These are phyloP conservation scores for Rhododendron williamsianum DNA, from an alignment of 148 eudicot species.

Conservation along the genomic window DNA sequence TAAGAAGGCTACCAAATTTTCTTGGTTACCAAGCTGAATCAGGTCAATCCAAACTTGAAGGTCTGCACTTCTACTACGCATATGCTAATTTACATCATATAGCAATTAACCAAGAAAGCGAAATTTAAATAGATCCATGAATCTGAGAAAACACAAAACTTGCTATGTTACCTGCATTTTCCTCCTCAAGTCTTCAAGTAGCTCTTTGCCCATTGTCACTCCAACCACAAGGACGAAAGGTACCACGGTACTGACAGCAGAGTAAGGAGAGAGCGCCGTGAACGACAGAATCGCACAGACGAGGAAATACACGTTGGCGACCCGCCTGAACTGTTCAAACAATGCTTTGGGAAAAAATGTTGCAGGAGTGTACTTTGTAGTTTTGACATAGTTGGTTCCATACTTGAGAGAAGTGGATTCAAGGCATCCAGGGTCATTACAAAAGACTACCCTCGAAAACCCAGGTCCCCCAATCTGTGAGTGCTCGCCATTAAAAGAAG, in stretches of 20 bases:
- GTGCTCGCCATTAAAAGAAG: conserved; percentile 26
- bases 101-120: conserved; percentile 3
- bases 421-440: conserved; percentile 46
- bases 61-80: neutral
- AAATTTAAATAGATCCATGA: neutral
- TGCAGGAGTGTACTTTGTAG: conserved; percentile 47
- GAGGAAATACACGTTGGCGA: conserved; percentile 68
- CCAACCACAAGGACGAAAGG: conserved; percentile 62
- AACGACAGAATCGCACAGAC: conserved; percentile 51
- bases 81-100: neutral
- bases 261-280: conserved; percentile 52
- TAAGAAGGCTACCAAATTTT: neutral
- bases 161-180: conserved; percentile 29
- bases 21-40: neutral
- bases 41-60: neutral
- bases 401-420: conserved; percentile 34
- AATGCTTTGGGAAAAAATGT: conserved; percentile 68
- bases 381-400: conserved; percentile 43
- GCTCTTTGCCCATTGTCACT: conserved; percentile 62
- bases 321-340: conserved; percentile 77
- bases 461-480: conserved; percentile 44
- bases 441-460: conserved; percentile 48
- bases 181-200: conserved; percentile 61
- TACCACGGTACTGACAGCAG: conserved; percentile 49
- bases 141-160: neutral